Evolutionary conservation across 75 land plant genomes (phyloP).

Genomic region (Sequoiadendron giganteum): DNA sequence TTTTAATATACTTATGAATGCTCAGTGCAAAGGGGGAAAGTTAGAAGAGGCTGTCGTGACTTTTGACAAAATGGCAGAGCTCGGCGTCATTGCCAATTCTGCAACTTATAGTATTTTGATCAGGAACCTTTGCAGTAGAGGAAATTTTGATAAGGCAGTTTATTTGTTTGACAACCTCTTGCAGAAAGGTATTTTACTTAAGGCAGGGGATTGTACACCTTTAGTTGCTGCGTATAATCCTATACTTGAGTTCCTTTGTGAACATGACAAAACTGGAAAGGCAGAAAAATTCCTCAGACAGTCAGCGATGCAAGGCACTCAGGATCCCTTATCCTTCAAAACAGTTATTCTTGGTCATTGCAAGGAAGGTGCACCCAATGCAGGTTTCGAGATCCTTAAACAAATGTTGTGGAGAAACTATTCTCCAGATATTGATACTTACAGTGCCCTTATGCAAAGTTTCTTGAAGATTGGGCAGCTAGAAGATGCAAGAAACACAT

Average conservation of each 20-base stretch:
- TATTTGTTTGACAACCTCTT: constrained; percentile 49
- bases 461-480: constrained; percentile 31
- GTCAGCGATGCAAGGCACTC: constrained; percentile 51
- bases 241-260: constrained; percentile 62
- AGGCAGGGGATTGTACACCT: constrained; percentile 41
- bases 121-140: constrained; percentile 31
- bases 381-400: constrained; percentile 46
- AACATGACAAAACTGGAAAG: constrained; percentile 55
- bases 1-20: constrained; percentile 55
- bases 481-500: constrained; percentile 32
- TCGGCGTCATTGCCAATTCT: constrained; percentile 54
- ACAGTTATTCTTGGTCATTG: constrained; percentile 63
- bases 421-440: constrained; percentile 53
- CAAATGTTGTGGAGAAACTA: constrained; percentile 58
- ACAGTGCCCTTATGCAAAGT: constrained; percentile 45
- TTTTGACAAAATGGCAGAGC: constrained; percentile 57
- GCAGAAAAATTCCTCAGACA: constrained; percentile 62
- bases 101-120: constrained; percentile 51
- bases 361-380: constrained; percentile 39
- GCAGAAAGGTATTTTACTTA: constrained; percentile 42
- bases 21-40: constrained; percentile 52
- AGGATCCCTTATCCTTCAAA: constrained; percentile 46
- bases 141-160: constrained; percentile 50
- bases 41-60: constrained; percentile 53
- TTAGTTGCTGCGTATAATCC: constrained; percentile 63